phyloP scores from a whole-genome alignment of 2,329 filamentous ascomycete species.

The Ceratocystis eucalypticola region DNA sequence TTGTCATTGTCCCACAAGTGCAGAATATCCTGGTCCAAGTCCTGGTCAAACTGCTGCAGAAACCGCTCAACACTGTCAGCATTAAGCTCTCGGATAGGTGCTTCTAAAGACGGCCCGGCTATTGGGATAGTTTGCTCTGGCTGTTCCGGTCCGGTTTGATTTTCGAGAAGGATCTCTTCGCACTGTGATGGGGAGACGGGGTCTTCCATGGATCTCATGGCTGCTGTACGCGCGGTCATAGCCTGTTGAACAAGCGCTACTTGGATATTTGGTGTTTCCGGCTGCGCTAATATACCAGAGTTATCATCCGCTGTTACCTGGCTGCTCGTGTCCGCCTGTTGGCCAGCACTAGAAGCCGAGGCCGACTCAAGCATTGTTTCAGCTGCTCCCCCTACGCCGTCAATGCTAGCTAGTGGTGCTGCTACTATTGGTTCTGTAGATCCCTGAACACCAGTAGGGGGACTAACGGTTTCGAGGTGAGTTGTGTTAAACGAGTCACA shows the following conservation, averaged over 20 bases:
- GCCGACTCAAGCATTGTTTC: background rate
- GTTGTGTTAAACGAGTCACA: conserved; percentile 59
- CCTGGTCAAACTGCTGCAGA: conserved; percentile 26
- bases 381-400: background rate
- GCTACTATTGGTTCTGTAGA: background rate
- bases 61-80: conserved; percentile 18
- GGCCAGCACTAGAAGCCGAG: background rate
- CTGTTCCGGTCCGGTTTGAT: background rate
- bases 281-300: background rate
- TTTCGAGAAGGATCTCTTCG: background rate
- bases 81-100: conserved; percentile 18
- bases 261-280: conserved; percentile 21
- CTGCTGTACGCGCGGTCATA: conserved; percentile 16
- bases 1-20: conserved; percentile 42
- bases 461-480: conserved; percentile 16
- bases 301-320: background rate
- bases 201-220: background rate
- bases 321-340: background rate
- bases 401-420: background rate
- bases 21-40: conserved; percentile 43
- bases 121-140: background rate
- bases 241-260: conserved; percentile 22
- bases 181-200: background rate
- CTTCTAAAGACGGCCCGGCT: background rate
- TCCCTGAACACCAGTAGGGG: background rate